Conservation (phyloP, 352 stramenopile genomes). For the Phytophthora ramorum region DNA sequence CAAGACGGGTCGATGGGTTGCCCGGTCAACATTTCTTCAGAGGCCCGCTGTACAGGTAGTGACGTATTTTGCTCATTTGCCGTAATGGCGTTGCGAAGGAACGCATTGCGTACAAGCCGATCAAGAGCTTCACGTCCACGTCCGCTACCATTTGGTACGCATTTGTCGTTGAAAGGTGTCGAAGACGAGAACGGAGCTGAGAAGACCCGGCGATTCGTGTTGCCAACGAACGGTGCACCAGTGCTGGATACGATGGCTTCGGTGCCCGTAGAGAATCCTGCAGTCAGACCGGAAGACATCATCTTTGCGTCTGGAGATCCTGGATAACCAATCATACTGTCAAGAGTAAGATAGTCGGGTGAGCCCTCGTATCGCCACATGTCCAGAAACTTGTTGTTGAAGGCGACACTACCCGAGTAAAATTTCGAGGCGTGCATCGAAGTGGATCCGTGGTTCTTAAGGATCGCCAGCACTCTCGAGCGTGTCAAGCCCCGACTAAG, state of each 20-base stretch:
- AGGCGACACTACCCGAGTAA: conserved; percentile 75
- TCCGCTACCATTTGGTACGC: conserved; percentile 45
- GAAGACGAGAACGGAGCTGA: conserved; percentile 36
- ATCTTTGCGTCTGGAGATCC: conserved; percentile 22
- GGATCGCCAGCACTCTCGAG: conserved; percentile 67
- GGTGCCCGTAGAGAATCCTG: conserved; percentile 19
- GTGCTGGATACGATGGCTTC: conserved; percentile 32
- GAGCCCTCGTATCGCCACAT: conserved; percentile 86
- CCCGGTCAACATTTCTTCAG: not conserved
- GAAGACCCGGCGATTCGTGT: conserved; percentile 31
- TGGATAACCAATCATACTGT: conserved; percentile 32
- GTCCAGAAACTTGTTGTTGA: conserved; percentile 83
- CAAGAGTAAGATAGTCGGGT: conserved; percentile 72
- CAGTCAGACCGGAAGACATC: conserved; percentile 4
- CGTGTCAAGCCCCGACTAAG: conserved; percentile 71
- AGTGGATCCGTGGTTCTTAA: conserved; percentile 70
- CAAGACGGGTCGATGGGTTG: not conserved
- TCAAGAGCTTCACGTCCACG: conserved; percentile 64
- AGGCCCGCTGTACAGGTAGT: too few species aligned
- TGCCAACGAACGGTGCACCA: conserved; percentile 27
- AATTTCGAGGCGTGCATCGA: conserved; percentile 76
- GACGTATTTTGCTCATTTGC: conserved; percentile 20
- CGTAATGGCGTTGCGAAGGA: conserved; percentile 46
- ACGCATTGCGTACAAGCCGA: conserved; percentile 57
- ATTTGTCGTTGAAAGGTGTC: conserved; percentile 56